Evolutionary conservation across 352 stramenopile species (phyloP), one percentile per base, ranked within the genome.

Genomic region (Phytophthora colocasiae): DNA sequence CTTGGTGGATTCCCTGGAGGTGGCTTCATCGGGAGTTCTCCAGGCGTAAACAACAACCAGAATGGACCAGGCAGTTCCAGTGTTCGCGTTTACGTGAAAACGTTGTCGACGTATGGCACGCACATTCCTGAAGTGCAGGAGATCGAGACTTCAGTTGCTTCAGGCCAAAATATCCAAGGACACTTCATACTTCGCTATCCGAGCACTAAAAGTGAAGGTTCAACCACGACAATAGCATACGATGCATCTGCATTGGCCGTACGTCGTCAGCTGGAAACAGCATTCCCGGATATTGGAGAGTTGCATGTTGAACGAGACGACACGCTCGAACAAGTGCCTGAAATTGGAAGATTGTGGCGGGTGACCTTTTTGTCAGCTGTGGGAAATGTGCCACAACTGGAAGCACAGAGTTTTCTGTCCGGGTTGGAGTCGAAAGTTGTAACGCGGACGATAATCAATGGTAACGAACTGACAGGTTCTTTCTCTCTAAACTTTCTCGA

Each of bases 1-100:
- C 81, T 99, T 7, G 94, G 96, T 12, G 96, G 96, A 0, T 98
- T 98, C 64, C 89, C 91, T 27, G 95, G 96, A 14, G 96, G 95
- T 14, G 93, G 90, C 1, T 96, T 90, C 41, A 71, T 98, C 9
- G 83, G 78, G 26, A 75, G 39, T 45, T 55, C 50, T 46, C 43
- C 50, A 10, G 46, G 50, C 9, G 46, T 66, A 31, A 82, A 83
- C 48, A 97, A 98, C 70, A 99, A 99, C 57, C 75, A 91, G 14
- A 98, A 98, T 67, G 97, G 97, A 1, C 96, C 95, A 5, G 97
- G 96, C 8, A 97, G 93, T 59, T 63, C 87, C 8, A 98, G 73
- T 53, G 79, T 95, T 17, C 81, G 95, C 24, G 90, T 98, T 17
- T 97, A 98, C 40, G 71, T 98, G 10, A 96, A 97, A 40, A 98